Evolutionary conservation across 495 filamentous ascomycete species (phyloP).

Genomic region (Tuber aestivum): DNA sequence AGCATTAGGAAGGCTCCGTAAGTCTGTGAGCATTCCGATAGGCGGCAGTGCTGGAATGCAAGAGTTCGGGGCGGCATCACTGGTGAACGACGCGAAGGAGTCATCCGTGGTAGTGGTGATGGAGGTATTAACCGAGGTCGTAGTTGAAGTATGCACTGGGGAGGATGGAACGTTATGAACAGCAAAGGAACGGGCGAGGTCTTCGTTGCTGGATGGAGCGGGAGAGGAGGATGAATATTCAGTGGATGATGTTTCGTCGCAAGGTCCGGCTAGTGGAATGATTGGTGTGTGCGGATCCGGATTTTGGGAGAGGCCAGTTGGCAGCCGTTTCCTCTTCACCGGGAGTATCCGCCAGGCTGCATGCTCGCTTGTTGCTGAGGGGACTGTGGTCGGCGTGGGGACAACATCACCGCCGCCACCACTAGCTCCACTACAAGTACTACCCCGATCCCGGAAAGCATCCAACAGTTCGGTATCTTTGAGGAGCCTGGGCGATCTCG

Average conservation of each 20-base stretch:
- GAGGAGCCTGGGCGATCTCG: slow-evolving; percentile 3
- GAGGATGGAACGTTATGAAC: slow-evolving; percentile 33
- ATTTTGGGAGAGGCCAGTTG: slow-evolving; percentile 24
- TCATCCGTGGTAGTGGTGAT: slow-evolving; percentile 15
- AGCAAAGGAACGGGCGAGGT: slow-evolving; percentile 32
- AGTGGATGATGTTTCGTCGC: slow-evolving; percentile 5
- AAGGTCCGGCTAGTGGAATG: slow-evolving; percentile 6
- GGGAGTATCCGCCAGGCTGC: slow-evolving; percentile 34
- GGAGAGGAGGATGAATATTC: slow-evolving; percentile 8
- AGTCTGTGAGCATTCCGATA: slow-evolving; percentile 51
- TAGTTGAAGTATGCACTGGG: slow-evolving; percentile 18
- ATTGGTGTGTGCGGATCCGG: slow-evolving; percentile 24
- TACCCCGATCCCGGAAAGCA: slow-evolving; percentile 14
- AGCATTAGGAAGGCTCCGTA: slow-evolving; percentile 65
- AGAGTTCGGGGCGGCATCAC: slow-evolving; percentile 4
- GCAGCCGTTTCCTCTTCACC: slow-evolving; percentile 31
- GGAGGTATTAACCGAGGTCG: slow-evolving; percentile 15
- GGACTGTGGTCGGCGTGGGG: slow-evolving; percentile 10
- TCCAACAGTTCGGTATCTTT: slow-evolving; percentile 13
- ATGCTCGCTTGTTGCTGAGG: slow-evolving; percentile 25
- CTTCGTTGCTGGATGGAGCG: slow-evolving; percentile 7
- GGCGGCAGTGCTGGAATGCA: slow-evolving; percentile 11
- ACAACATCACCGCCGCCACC: slow-evolving; percentile 28
- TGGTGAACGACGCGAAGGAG: slow-evolving; percentile 16
- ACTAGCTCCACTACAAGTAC: slow-evolving; percentile 11